phyloP scores from a whole-genome alignment of 495 filamentous ascomycete species.

The Talaromyces wortmannii region DNA sequence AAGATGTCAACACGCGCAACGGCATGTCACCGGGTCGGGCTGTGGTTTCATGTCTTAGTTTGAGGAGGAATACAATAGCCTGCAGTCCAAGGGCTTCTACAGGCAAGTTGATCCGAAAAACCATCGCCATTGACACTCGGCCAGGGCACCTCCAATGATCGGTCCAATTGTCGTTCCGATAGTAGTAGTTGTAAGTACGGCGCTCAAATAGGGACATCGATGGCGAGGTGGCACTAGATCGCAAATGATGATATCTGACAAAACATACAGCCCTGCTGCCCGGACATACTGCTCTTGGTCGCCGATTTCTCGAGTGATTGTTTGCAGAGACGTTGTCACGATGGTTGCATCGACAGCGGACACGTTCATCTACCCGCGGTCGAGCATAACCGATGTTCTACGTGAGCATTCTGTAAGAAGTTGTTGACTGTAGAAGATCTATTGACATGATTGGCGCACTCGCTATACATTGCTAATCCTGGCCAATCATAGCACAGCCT shows the following conservation, averaged over 20 bases:
- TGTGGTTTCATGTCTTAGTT: conserved; percentile 13
- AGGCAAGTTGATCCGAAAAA: conserved; percentile 42
- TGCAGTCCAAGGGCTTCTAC: conserved; percentile 24
- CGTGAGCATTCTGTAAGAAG: background rate
- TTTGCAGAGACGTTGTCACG: conserved; percentile 44
- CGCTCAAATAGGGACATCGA: conserved; percentile 4
- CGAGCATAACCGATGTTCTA: background rate
- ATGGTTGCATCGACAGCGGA: conserved; percentile 27
- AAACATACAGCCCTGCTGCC: conserved; percentile 62
- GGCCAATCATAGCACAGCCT: too few relatives aligned
- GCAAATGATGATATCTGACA: conserved; percentile 65
- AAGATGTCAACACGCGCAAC: conserved; percentile 40
- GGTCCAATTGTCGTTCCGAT: conserved; percentile 24
- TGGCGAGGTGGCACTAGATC: conserved; percentile 49
- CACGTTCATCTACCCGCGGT: background rate
- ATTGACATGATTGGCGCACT: too few relatives aligned
- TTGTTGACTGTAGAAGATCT: too few relatives aligned
- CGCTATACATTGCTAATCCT: too few relatives aligned
- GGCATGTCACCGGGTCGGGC: conserved; percentile 32
- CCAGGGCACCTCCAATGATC: conserved; percentile 19
- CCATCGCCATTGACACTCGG: conserved; percentile 22
- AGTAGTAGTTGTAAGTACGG: conserved; percentile 14
- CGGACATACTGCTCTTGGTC: conserved; percentile 44
- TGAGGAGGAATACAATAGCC: conserved; percentile 30
- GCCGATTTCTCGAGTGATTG: conserved; percentile 36